Percentiles rank a stretch among this genome's conserved stretches.
These are phyloP conservation scores for Talaromyces atroroseus DNA, from an alignment of 2,329 filamentous ascomycete genomes.

Conservation along the genomic window DNA sequence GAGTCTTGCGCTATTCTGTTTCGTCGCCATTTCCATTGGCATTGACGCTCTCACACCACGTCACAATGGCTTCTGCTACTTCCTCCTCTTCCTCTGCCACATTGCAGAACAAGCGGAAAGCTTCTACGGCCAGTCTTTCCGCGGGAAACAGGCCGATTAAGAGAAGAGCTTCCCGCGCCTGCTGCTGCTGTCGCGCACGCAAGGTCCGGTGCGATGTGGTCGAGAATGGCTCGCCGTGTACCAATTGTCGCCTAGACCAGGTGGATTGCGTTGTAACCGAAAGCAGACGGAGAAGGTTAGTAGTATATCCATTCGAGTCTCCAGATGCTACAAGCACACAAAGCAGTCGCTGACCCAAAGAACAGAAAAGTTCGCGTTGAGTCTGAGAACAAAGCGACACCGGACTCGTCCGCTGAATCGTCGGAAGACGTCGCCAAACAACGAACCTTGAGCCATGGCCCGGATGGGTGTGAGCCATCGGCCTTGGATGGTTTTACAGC, in stretches of 20 bases:
- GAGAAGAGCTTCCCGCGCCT: slow-evolving; percentile 83
- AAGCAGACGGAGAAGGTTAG: slow-evolving; percentile 66
- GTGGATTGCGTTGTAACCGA: slow-evolving; percentile 60
- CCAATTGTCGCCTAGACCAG: slow-evolving; percentile 65
- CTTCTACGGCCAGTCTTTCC: slow-evolving; percentile 51
- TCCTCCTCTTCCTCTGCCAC: slow-evolving; percentile 20
- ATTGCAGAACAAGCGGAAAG: slow-evolving; percentile 50
- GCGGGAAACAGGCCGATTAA: slow-evolving; percentile 59
- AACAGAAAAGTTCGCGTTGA: slow-evolving; percentile 38
- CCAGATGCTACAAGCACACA: background rate
- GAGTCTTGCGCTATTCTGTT: background rate
- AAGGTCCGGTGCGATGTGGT: slow-evolving; percentile 95
- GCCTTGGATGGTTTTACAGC: slow-evolving; percentile 1
- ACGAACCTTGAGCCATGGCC: slow-evolving; percentile 24
- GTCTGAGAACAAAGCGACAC: slow-evolving; percentile 28
- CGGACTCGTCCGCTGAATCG: slow-evolving; percentile 30
- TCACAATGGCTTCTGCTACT: slow-evolving; percentile 5
- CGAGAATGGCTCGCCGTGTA: slow-evolving; percentile 76
- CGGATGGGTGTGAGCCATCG: slow-evolving; percentile 22
- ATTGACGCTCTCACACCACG: slow-evolving; percentile 1
- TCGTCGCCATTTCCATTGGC: background rate
- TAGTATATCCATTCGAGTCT: slow-evolving; percentile 13
- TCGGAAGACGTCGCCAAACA: slow-evolving; percentile 30
- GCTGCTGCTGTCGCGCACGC: slow-evolving; percentile 78
- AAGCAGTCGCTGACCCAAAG: slow-evolving; percentile 8